Conservation (phyloP, 169 alveolate species). For the Plasmodium gonderi region DNA sequence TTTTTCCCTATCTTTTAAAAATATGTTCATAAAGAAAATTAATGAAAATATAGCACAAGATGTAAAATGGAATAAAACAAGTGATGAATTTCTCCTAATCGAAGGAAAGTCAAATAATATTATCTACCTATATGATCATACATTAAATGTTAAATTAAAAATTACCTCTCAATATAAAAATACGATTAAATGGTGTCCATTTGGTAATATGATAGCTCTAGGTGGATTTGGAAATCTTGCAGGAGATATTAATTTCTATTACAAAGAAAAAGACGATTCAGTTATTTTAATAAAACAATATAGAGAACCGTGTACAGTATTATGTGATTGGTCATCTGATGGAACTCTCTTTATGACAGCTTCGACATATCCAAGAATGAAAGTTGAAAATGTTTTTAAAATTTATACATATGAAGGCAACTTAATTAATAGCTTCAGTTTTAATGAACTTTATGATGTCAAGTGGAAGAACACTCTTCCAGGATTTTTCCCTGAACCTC, state of each 20-base stretch:
- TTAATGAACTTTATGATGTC: slow-evolving; percentile 53
- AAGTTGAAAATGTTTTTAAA: slow-evolving; percentile 83
- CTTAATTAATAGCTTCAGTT: slow-evolving; percentile 45
- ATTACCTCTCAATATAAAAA: slow-evolving; percentile 80
- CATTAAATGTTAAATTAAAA: slow-evolving; percentile 72
- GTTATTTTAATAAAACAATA: slow-evolving; percentile 71
- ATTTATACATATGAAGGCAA: slow-evolving; percentile 83
- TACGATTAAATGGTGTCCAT: slow-evolving; percentile 84
- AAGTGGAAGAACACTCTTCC: slow-evolving; percentile 37
- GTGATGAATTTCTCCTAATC: slow-evolving; percentile 79
- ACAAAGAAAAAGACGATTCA: slow-evolving; percentile 65
- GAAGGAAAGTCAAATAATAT: slow-evolving; percentile 84
- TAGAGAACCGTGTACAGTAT: slow-evolving; percentile 85
- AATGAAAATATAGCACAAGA: slow-evolving; percentile 82
- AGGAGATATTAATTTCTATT: slow-evolving; percentile 83
- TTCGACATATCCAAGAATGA: slow-evolving; percentile 86
- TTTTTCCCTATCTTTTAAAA: slow-evolving; percentile 5
- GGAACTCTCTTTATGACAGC: slow-evolving; percentile 83
- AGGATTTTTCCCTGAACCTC: slow-evolving; percentile 10
- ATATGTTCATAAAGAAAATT: slow-evolving; percentile 60
- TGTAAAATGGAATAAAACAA: slow-evolving; percentile 81
- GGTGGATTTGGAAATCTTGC: slow-evolving; percentile 87
- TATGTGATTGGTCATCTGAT: slow-evolving; percentile 86
- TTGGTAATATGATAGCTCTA: slow-evolving; percentile 83
- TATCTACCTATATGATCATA: slow-evolving; percentile 78